These are phyloP conservation scores for Coemansia sp. DNA, from an alignment of 192 early-diverging fungal species.

Conservation along the genomic window DNA sequence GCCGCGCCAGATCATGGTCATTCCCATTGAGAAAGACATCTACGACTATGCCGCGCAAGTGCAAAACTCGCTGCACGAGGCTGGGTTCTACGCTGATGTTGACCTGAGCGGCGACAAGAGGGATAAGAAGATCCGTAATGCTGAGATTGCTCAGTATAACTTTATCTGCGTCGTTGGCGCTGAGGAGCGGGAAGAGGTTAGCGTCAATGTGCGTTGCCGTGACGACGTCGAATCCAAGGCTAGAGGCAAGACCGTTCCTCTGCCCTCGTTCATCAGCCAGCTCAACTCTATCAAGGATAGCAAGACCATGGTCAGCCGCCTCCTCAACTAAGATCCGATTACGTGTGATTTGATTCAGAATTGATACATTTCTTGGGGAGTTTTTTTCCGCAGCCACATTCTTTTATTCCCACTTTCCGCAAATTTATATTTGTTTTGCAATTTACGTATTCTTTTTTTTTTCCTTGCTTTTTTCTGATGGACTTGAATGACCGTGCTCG, in stretches of 20 bases:
- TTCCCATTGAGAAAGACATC: constrained; percentile 83
- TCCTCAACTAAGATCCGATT: constrained; percentile 31
- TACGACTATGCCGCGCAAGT: constrained; percentile 84
- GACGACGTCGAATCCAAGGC: constrained; percentile 82
- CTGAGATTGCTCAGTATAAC: constrained; percentile 93
- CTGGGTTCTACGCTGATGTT: constrained; percentile 84
- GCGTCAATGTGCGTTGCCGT: constrained; percentile 91
- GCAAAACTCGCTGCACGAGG: constrained; percentile 65
- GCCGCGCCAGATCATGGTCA: constrained; percentile 89
- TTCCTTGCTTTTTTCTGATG: constrained; percentile 13
- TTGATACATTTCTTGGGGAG: background rate
- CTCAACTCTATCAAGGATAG: constrained; percentile 72
- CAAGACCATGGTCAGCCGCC: constrained; percentile 62
- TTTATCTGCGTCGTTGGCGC: constrained; percentile 96
- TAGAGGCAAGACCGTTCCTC: constrained; percentile 78
- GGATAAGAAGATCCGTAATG: constrained; percentile 98
- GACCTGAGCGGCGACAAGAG: constrained; percentile 87
- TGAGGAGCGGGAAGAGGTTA: constrained; percentile 73
- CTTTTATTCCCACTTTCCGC: background rate
- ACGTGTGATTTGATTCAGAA: background rate
- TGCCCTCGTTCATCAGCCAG: constrained; percentile 73
- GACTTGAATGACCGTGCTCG: constrained; percentile 48
- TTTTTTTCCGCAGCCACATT: background rate
- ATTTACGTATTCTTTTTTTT: constrained; percentile 1
- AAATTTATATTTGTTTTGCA: background rate